Evolutionary conservation across 768 basidiomycete species (phyloP).

Genomic region (Lentinula edodes): DNA sequence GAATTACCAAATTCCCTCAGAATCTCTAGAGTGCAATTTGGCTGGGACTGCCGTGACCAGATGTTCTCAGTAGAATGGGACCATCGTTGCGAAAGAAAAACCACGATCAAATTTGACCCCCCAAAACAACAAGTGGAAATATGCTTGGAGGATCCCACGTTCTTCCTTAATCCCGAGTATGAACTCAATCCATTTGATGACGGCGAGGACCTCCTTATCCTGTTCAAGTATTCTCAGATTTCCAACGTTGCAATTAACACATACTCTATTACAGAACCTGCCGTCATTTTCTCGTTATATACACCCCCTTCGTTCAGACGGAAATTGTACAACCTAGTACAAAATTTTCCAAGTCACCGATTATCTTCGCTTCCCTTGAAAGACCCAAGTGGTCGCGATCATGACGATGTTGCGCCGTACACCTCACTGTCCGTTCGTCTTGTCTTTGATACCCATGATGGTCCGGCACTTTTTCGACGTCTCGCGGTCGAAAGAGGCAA

Average conservation of each 20-base stretch:
- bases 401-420: conserved; percentile 44
- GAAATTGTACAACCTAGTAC: too few species aligned
- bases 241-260: conserved; percentile 27
- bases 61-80: conserved; percentile 58
- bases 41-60: conserved; percentile 55
- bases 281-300: conserved; percentile 40
- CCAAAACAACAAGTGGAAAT: too few species aligned
- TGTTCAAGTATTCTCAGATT: conserved; percentile 32
- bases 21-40: conserved; percentile 45
- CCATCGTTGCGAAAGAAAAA: conserved; percentile 13
- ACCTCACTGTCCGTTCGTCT: conserved; percentile 37
- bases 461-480: conserved; percentile 30
- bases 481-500: conserved; percentile 30
- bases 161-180: too few species aligned
- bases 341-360: neutral
- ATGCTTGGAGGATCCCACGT: too few species aligned
- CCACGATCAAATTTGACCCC: too few species aligned
- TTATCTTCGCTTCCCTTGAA: conserved; percentile 24
- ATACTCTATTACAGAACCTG: conserved; percentile 20
- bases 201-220: too few species aligned
- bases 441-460: conserved; percentile 29
- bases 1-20: too few species aligned
- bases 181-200: too few species aligned
- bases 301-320: conserved; percentile 32
- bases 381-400: conserved; percentile 16